phyloP scores from a whole-genome alignment of 768 basidiomycete species.

The Kockovaella imperatae region DNA sequence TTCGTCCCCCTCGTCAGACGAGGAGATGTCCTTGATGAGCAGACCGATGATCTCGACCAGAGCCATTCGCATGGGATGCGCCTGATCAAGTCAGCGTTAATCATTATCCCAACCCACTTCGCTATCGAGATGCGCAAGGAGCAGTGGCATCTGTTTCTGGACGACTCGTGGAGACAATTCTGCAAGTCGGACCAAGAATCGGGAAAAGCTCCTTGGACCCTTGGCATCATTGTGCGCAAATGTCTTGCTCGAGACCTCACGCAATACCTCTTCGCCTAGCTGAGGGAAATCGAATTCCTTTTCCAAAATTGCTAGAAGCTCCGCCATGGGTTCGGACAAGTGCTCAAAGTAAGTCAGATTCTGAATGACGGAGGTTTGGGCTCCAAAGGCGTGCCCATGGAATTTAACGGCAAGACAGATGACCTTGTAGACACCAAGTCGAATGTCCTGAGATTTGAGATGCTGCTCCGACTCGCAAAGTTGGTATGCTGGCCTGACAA shows the following conservation, averaged over 20 bases:
- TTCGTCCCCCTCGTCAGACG: slow-evolving; percentile 48
- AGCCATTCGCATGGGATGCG: slow-evolving; percentile 93
- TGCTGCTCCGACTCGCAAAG: slow-evolving; percentile 76
- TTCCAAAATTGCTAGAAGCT: slow-evolving; percentile 67
- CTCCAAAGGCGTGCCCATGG: slow-evolving; percentile 72
- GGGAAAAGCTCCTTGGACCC: slow-evolving; percentile 73
- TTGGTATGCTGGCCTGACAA: slow-evolving; percentile 80
- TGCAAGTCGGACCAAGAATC: slow-evolving; percentile 70
- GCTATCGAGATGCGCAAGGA: slow-evolving; percentile 79
- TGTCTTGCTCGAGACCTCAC: slow-evolving; percentile 41
- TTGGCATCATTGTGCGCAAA: slow-evolving; percentile 58
- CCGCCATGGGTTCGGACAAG: slow-evolving; percentile 87
- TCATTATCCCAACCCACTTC: slow-evolving; percentile 54
- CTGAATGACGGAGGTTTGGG: slow-evolving; percentile 85
- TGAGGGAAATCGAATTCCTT: slow-evolving; percentile 83
- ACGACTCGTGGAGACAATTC: slow-evolving; percentile 73
- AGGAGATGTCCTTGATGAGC: slow-evolving; percentile 72
- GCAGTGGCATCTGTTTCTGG: slow-evolving; percentile 78
- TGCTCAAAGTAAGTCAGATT: slow-evolving; percentile 90
- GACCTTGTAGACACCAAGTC: slow-evolving; percentile 70
- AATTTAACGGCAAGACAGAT: slow-evolving; percentile 87
- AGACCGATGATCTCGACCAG: slow-evolving; percentile 81
- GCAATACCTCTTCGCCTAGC: slow-evolving; percentile 80
- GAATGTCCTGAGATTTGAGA: slow-evolving; percentile 72
- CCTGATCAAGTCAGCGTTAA: slow-evolving; percentile 48